Evolutionary conservation across 257 asterid species (phyloP).

Genomic region (Solanum habrochaites): DNA sequence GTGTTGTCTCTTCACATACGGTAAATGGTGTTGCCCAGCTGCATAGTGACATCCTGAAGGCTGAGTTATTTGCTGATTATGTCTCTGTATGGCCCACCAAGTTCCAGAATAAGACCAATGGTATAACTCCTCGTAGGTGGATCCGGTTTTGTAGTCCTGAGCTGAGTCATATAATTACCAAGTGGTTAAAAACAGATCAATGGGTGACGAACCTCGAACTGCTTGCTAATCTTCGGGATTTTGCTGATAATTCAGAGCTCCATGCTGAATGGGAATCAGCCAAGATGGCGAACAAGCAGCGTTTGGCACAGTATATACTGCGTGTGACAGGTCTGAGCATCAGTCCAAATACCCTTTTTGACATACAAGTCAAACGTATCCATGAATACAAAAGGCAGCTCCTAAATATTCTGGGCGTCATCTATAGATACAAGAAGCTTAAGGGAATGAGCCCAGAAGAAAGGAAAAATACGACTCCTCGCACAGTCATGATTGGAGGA

Average conservation of each 20-base stretch:
- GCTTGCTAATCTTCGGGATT: constrained; percentile 63
- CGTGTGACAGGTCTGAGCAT: constrained; percentile 73
- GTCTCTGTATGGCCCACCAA: constrained; percentile 93
- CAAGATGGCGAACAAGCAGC: constrained; percentile 83
- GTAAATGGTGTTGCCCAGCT: constrained; percentile 98
- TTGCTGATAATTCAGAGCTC: constrained; percentile 66
- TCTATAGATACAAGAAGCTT: no score
- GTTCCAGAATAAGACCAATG: constrained; percentile 96
- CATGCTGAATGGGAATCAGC: constrained; percentile 91
- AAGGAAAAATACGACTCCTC: constrained; percentile 65
- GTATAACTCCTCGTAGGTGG: constrained; percentile 99
- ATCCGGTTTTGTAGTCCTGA: constrained; percentile 87
- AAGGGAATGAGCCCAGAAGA: constrained; percentile 97
- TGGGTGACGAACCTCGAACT: constrained; percentile 92
- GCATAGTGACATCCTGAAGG: constrained; percentile 84
- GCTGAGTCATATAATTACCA: constrained; percentile 88
- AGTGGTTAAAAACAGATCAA: constrained; percentile 90
- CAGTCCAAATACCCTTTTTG: constrained; percentile 83
- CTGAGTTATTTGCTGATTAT: constrained; percentile 82
- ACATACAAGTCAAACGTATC: constrained; percentile 96
- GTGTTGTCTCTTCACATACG: constrained; percentile 94
- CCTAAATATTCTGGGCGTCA: constrained; percentile 74
- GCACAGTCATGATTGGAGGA: constrained; percentile 97
- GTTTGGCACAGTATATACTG: constrained; percentile 66
- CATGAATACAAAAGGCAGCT: constrained; percentile 99